phyloP scores from a whole-genome alignment of 306 rosid genomes.

The Lagenaria siceraria region DNA sequence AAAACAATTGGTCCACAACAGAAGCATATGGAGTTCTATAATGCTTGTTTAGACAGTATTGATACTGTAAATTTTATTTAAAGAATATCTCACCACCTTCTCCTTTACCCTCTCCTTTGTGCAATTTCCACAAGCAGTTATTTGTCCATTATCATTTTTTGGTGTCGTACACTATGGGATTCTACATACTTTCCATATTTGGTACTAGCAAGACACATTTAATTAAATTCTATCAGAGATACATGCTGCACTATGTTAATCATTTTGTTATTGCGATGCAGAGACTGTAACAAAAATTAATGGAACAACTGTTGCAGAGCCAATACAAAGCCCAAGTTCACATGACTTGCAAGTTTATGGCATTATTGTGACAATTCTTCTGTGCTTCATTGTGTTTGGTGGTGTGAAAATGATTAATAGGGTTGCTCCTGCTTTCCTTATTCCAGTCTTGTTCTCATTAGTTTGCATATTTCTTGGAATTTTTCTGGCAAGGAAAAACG shows the following conservation, averaged over 20 bases:
- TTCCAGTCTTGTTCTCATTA: slow-evolving; percentile 81
- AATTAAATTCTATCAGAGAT: neutral
- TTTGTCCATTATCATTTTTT: neutral
- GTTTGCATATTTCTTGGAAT: slow-evolving; percentile 76
- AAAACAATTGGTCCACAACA: neutral
- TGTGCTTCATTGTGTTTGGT: slow-evolving; percentile 96
- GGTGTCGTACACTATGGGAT: neutral
- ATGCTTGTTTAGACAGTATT: neutral
- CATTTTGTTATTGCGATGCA: slow-evolving; percentile 31
- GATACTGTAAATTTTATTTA: neutral
- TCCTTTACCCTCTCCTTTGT: neutral
- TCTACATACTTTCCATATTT: neutral
- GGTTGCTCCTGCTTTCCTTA: slow-evolving; percentile 96
- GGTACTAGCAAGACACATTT: neutral
- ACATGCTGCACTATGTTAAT: slow-evolving; percentile 1
- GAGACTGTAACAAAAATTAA: slow-evolving; percentile 63
- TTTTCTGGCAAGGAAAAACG: slow-evolving; percentile 48
- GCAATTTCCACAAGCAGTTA: neutral
- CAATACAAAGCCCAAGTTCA: slow-evolving; percentile 55
- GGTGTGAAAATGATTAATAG: slow-evolving; percentile 96
- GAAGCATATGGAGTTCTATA: neutral
- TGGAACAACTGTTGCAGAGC: slow-evolving; percentile 51
- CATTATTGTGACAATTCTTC: slow-evolving; percentile 76
- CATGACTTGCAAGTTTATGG: slow-evolving; percentile 98
- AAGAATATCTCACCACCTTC: neutral